A percentile compares a stretch with the other conserved stretches of the same genome.
These are phyloP conservation scores for Saturnispora sekii DNA, from an alignment of 805 yeast species.

Conservation along the genomic window DNA sequence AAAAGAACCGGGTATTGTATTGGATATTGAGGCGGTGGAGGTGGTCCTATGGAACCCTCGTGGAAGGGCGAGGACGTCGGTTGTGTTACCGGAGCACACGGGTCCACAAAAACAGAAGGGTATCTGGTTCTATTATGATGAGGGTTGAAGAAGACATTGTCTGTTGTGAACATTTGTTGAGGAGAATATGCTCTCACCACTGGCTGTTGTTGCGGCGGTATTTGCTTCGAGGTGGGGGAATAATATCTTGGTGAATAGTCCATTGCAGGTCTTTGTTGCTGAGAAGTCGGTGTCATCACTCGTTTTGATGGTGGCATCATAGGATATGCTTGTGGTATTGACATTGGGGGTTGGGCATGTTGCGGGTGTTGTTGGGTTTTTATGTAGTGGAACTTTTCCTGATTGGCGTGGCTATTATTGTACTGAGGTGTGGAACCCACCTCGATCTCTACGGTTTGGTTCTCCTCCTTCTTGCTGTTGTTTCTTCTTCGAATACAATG, in stretches of 20 bases:
- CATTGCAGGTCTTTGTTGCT: constrained; percentile 1
- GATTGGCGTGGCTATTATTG: not conserved
- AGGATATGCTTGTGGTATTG: too few relatives aligned
- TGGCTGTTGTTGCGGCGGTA: constrained; percentile 4
- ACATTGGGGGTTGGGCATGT: constrained; percentile 5
- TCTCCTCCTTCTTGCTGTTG: constrained; percentile 5
- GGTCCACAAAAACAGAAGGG: constrained; percentile 41
- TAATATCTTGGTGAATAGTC: constrained; percentile 1
- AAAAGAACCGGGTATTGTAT: not conserved
- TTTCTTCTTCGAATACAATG: constrained; percentile 41
- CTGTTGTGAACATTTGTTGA: constrained; percentile 14
- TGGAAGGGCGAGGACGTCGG: too few relatives aligned
- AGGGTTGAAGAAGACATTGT: constrained; percentile 19
- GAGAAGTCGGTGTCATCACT: too few relatives aligned
- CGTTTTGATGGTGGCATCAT: too few relatives aligned
- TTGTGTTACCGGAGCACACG: constrained; percentile 31
- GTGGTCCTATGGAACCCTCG: too few relatives aligned
- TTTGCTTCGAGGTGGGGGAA: not conserved
- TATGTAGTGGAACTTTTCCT: too few relatives aligned
- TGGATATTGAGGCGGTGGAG: not conserved
- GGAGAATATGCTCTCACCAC: constrained; percentile 8
- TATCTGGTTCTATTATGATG: constrained; percentile 31
- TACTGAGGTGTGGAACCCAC: not conserved
- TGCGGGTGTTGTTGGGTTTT: constrained; percentile 5
- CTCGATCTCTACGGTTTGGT: not conserved